Base-by-base conservation (phyloP, 2,329 filamentous ascomycete species). In the Colletotrichum spaethianum region DNA sequence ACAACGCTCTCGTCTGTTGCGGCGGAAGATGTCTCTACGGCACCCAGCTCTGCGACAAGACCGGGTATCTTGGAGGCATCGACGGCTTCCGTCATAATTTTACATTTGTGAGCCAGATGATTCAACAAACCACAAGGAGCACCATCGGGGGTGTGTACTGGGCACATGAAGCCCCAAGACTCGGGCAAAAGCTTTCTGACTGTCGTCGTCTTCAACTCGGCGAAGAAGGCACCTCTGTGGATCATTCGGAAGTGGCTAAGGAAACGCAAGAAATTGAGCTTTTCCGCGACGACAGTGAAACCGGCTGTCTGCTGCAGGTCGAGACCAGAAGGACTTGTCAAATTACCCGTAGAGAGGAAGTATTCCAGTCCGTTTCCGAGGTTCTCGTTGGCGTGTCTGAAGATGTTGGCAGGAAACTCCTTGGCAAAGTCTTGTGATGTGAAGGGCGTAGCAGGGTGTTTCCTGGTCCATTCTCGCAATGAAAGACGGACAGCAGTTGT, bases 201-300 rank as follows among this genome's bases (percentile, higher is more conserved):
- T 0, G 96, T 96, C 0, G 96, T 99, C 0, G 96, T 99, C 84
- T 98, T 98, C 75, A 99, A 85, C 81, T 98, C 94, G 4, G 96
- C 96, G 82, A 99, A 99, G 89, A 99, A 99, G 80, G 94, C 96
- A 87, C 96, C 96, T 91, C 96, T 92, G 85, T 99, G 96, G 70
- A 99, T 94, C 95, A 98, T 98, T 76, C 96, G 93, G 89, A 99
- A 99, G 83, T 99, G 96, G 82, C 94, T 96, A 85, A 99, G 97
- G 85, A 98, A 99, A 78, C 96, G 94, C 79, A 97, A 91, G 81
- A 98, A 99, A 85, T 99, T 99, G 80, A 99, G 96, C 88, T 98
- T 98, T 81, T 99, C 96, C 3, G 96, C 96, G 63, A 98, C 95
- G 62, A 99, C 95, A 0, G 94, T 97, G 82, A 97, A 99, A 74